Conservation (phyloP, 768 basidiomycete genomes). For the Suillus brevipes region DNA sequence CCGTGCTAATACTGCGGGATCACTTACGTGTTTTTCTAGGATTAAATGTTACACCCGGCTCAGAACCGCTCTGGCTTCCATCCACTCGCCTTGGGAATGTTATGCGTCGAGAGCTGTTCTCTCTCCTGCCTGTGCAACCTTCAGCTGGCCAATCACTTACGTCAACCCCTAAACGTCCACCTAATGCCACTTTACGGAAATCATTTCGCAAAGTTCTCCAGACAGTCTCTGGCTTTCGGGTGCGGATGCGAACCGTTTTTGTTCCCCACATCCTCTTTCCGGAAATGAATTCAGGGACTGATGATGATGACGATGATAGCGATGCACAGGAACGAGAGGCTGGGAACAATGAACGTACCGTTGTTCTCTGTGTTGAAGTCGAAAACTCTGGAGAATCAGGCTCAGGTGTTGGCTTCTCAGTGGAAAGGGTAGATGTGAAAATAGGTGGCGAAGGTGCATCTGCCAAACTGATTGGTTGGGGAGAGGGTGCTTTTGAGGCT, state of each 20-base stretch:
- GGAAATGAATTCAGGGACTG: conserved; percentile 24
- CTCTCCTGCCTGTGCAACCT: conserved; percentile 52
- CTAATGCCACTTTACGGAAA: conserved; percentile 75
- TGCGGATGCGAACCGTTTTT: conserved; percentile 94
- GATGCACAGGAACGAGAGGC: conserved; percentile 51
- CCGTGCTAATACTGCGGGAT: neutral
- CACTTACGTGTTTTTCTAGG: conserved; percentile 31
- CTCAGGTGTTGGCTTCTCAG: conserved; percentile 62
- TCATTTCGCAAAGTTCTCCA: conserved; percentile 80
- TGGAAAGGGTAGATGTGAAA: conserved; percentile 73
- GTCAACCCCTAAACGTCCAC: conserved; percentile 46
- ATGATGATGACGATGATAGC: conserved; percentile 32
- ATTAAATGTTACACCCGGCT: conserved; percentile 42
- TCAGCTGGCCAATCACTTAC: conserved; percentile 38
- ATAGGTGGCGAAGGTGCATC: conserved; percentile 71
- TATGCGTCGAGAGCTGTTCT: conserved; percentile 66
- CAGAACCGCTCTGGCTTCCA: conserved; percentile 52
- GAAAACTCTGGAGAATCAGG: conserved; percentile 77
- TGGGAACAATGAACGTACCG: conserved; percentile 78
- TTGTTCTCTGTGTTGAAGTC: conserved; percentile 89
- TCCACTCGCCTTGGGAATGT: conserved; percentile 69
- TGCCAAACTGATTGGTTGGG: conserved; percentile 51
- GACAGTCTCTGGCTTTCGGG: conserved; percentile 80
- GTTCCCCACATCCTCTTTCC: conserved; percentile 81
- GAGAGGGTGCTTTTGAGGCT: conserved; percentile 34